Percentiles rank a stretch among this genome's conserved stretches.
These are phyloP conservation scores for Pseudogymnoascus sp. DNA, from an alignment of 2,329 filamentous ascomycete genomes.

Conservation along the genomic window DNA sequence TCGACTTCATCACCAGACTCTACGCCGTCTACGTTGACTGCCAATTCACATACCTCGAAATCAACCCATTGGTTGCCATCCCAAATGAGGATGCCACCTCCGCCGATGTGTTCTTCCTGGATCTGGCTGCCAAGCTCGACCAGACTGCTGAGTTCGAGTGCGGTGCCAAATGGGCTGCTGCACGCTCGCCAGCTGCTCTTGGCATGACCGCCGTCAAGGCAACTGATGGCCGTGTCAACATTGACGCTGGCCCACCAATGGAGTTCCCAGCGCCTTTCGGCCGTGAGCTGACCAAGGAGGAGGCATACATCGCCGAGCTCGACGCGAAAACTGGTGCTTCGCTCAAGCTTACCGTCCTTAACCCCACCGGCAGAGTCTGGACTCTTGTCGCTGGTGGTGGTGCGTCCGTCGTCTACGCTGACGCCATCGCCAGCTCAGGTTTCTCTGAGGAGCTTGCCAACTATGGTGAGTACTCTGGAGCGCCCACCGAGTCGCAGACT, in stretches of 20 bases:
- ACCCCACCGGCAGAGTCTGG: slow-evolving; percentile 88
- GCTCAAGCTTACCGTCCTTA: slow-evolving; percentile 94
- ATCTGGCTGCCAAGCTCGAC: slow-evolving; percentile 96
- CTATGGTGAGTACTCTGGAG: slow-evolving; percentile 99
- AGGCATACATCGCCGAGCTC: slow-evolving; percentile 97
- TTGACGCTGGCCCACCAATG: slow-evolving; percentile 95
- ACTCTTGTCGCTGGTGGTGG: slow-evolving; percentile 97
- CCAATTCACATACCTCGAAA: slow-evolving; percentile 99
- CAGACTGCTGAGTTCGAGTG: slow-evolving; percentile 99
- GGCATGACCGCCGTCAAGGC: slow-evolving; percentile 64
- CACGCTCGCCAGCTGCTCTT: slow-evolving; percentile 80
- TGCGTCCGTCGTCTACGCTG: slow-evolving; percentile 97
- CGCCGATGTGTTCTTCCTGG: slow-evolving; percentile 93
- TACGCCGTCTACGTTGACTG: slow-evolving; percentile 99
- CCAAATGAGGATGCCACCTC: slow-evolving; percentile 89
- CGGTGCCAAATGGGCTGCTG: slow-evolving; percentile 97
- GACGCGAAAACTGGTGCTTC: slow-evolving; percentile 99
- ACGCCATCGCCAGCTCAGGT: slow-evolving; percentile 93
- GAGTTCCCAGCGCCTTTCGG: slow-evolving; percentile 99
- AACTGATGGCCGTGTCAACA: slow-evolving; percentile 68
- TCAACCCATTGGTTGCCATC: slow-evolving; percentile 97
- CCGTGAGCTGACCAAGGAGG: slow-evolving; percentile 96
- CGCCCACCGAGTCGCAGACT: slow-evolving; percentile 96
- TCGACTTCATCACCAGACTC: slow-evolving; percentile 97
- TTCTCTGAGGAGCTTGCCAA: slow-evolving; percentile 96